These are phyloP conservation scores for Adansonia grandidieri DNA, from an alignment of 441 rosid genomes.

Conservation along the genomic window DNA sequence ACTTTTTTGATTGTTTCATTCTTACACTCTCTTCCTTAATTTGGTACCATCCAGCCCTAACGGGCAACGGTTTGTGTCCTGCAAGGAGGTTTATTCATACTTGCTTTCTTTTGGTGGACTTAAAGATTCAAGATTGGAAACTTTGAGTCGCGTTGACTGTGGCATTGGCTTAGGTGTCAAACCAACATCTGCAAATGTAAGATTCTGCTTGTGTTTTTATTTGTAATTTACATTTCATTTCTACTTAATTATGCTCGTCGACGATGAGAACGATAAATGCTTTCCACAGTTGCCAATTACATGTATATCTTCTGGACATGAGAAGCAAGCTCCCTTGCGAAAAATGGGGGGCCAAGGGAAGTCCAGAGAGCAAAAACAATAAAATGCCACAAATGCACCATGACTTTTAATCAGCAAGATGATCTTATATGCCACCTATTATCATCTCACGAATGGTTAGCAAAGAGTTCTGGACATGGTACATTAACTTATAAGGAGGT, in stretches of 20 bases:
- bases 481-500: conserved; percentile 13
- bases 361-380: conserved; percentile 24
- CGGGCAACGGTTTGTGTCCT: conserved; percentile 55
- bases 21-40: conserved; percentile 28
- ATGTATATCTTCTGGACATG: conserved; percentile 32
- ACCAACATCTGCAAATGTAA: conserved; percentile 33
- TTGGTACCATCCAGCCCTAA: conserved; percentile 47
- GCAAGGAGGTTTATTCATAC: conserved; percentile 51
- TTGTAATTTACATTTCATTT: conserved; percentile 8
- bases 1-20: conserved; percentile 2
- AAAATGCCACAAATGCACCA: conserved; percentile 38
- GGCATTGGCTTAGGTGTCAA: conserved; percentile 25
- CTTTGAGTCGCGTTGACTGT: conserved; percentile 24
- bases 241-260: conserved; percentile 15
- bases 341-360: conserved; percentile 24
- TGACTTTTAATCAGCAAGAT: conserved; percentile 37
- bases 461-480: conserved; percentile 26
- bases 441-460: conserved; percentile 33
- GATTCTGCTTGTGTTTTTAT: conserved; percentile 15
- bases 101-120: conserved; percentile 37
- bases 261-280: conserved; percentile 34
- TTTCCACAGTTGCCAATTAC: conserved; percentile 36
- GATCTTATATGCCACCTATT: conserved; percentile 37
- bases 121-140: conserved; percentile 34
- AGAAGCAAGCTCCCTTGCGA: conserved; percentile 24